A percentile compares a stretch with the other conserved stretches of the same genome.
These are phyloP conservation scores for Leptographium galeiforme DNA, from an alignment of 2,329 filamentous ascomycete species.

Conservation along the genomic window DNA sequence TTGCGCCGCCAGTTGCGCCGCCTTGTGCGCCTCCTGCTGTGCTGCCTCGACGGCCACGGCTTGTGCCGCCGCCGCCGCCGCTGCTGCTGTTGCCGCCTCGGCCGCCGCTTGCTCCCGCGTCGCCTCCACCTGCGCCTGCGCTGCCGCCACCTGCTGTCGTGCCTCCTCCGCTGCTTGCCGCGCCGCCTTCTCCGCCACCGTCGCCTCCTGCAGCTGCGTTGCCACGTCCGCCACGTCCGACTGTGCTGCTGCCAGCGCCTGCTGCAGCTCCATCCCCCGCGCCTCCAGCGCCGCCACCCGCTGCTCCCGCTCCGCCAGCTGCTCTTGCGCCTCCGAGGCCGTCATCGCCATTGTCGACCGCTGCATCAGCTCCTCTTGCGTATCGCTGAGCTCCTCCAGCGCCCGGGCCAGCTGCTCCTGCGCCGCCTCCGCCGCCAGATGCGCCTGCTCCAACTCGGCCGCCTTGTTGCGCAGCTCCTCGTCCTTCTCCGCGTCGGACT, in stretches of 20 bases:
- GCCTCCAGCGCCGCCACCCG: constrained; percentile 27
- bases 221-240: constrained; percentile 23
- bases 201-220: constrained; percentile 18
- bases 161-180: constrained; percentile 10
- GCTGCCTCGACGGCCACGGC: neutral
- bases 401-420: constrained; percentile 32
- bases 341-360: constrained; percentile 7
- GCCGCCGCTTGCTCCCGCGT: too few species aligned
- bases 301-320: constrained; percentile 9
- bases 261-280: constrained; percentile 24
- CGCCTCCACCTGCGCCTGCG: neutral
- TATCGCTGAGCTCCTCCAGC: constrained; percentile 31
- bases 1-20: too few species aligned
- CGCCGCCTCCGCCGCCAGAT: neutral
- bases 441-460: constrained; percentile 23
- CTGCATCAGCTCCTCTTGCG: constrained; percentile 12
- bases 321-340: constrained; percentile 11
- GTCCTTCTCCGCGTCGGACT: constrained; percentile 62
- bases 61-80: neutral
- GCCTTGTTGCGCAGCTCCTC: constrained; percentile 45
- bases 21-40: neutral
- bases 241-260: constrained; percentile 23
- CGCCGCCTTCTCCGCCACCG: constrained; percentile 15
- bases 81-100: neutral
- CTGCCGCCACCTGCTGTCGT: neutral